Evolutionary conservation across 1,284 basidiomycete species (phyloP), one percentile per base, ranked within the genome.

Genomic region (Moesziomyces antarcticus): DNA sequence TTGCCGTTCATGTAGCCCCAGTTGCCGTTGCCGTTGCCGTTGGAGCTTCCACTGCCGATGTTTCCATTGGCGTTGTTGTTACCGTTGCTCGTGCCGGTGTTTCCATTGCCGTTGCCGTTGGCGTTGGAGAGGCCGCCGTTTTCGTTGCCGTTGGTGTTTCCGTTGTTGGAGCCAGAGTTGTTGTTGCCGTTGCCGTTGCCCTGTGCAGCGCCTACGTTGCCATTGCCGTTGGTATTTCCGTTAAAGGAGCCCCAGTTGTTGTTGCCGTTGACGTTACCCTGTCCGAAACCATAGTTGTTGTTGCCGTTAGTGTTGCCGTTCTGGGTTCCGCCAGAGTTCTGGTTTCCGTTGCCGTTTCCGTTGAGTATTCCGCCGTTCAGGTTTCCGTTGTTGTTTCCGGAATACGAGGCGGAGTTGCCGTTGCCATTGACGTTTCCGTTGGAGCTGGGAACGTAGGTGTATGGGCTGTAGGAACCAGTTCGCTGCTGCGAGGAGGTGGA

Each of bases 251-350:
- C 56, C 3, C 10, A 37, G 49, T 57, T 57, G 49, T 22, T 35
- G 48, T 50, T 57, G 7, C 56, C 56, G 27, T 56, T 56, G 44
- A 46, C 25, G 14, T 51, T 50, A 25, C 53, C 60, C 7, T 63
- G 37, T 16, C 53, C 52, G 18, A 47, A 5, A 7, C 60, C 60
- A 18, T n/a, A 21, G 48, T 63, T 63, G 30, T 22, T 30, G 50
- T 56, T 47, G 30, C 52, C 53, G 14, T 63, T 63, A 21, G 22
- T n/a, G 30, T 54, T 55, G 10, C 53, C 60, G 25, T 55, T 56
- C 13, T 27, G 4, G 30, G 30, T 37, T 14, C 35, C 14, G 16
- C 59, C 59, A 5, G 11, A 22, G 51, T 61, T 61, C 42, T 41
- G 16, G 53, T 56, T 56, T 10, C 47, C 44, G 35, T 56, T 62